phyloP scores from a whole-genome alignment of 768 basidiomycete species.

The Guyanaporus albipodus region DNA sequence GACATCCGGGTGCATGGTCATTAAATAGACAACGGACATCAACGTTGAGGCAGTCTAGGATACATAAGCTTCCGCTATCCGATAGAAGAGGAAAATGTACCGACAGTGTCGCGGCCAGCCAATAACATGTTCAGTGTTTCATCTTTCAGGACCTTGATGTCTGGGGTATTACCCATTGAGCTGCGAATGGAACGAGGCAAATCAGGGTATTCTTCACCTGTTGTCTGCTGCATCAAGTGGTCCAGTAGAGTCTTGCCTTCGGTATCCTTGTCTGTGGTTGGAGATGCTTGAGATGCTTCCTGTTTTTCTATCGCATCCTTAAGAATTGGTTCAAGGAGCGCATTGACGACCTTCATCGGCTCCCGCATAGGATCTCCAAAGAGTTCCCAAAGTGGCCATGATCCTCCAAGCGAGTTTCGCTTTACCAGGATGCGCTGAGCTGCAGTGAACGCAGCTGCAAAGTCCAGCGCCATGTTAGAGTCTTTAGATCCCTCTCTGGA shows the following conservation, averaged over 20 bases:
- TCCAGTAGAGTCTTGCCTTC: slow-evolving; percentile 42
- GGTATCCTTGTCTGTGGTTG: background rate
- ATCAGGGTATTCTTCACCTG: slow-evolving; percentile 24
- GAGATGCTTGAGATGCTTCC: slow-evolving; percentile 3
- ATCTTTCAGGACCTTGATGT: slow-evolving; percentile 35
- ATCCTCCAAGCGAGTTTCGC: slow-evolving; percentile 30
- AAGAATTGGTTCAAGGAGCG: slow-evolving; percentile 39
- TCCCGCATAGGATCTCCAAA: slow-evolving; percentile 27
- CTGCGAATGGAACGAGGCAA: background rate
- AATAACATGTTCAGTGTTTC: slow-evolving; percentile 42
- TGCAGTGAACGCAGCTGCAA: slow-evolving; percentile 32
- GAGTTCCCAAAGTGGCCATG: slow-evolving; percentile 42
- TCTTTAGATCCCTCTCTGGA: slow-evolving; percentile 2
- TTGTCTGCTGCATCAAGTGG: slow-evolving; percentile 36
- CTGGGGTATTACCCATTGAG: slow-evolving; percentile 9
- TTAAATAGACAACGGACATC: slow-evolving; percentile 43
- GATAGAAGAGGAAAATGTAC: background rate
- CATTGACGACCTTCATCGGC: slow-evolving; percentile 38
- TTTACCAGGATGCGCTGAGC: slow-evolving; percentile 30
- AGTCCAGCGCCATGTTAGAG: slow-evolving; percentile 22
- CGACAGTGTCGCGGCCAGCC: slow-evolving; percentile 43
- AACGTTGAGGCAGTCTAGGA: slow-evolving; percentile 41
- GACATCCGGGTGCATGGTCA: slow-evolving; percentile 44
- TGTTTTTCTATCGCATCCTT: slow-evolving; percentile 32
- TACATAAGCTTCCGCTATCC: background rate